Percentiles rank a stretch among this genome's conserved stretches.
Conservation (phyloP, 164 flowering plant genomes). For the Umbellularia californica region DNA sequence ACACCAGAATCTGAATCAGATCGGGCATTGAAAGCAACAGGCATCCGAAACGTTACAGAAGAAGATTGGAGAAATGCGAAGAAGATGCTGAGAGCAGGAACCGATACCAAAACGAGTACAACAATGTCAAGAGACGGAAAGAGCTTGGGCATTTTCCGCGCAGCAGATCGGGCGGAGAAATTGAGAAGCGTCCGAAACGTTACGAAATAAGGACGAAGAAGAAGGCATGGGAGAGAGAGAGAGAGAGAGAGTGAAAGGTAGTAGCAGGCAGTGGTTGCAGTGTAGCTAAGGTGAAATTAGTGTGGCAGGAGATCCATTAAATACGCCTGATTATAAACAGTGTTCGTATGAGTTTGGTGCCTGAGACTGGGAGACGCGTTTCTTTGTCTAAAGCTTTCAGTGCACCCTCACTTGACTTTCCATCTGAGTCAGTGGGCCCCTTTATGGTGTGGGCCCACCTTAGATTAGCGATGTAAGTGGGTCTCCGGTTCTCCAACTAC, state of each 20-base stretch:
- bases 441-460: no score
- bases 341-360: neutral
- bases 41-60: neutral
- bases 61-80: neutral
- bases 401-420: no score
- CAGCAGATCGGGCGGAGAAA: neutral
- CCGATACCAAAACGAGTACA: neutral
- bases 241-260: neutral
- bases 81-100: neutral
- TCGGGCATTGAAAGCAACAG: neutral
- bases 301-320: slow-evolving; percentile 12
- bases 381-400: neutral
- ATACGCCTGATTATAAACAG: neutral
- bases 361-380: neutral
- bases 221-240: neutral
- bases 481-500: accelerated
- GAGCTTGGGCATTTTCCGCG: neutral
- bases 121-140: neutral
- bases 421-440: no score
- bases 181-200: neutral
- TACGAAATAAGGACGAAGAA: neutral
- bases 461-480: no score
- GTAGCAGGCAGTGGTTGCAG: neutral
- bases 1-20: neutral
- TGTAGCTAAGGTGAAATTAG: neutral